These are phyloP conservation scores for Sophora flavescens DNA, from an alignment of 306 rosid species.

Conservation along the genomic window DNA sequence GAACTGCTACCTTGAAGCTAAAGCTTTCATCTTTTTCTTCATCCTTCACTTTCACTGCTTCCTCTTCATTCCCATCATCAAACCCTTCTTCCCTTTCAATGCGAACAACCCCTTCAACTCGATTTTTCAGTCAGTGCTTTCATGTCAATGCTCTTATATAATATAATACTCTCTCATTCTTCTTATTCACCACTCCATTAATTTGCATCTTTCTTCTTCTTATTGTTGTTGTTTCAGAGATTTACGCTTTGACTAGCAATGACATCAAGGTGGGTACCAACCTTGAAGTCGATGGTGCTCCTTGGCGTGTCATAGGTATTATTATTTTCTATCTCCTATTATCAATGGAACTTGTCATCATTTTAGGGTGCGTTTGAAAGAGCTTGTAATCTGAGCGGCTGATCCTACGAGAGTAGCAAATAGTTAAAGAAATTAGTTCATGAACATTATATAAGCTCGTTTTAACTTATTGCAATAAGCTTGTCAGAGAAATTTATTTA, in stretches of 20 bases:
- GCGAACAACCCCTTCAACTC: conserved; percentile 47
- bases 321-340: background rate
- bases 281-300: conserved; percentile 91
- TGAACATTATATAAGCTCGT: no score
- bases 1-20: conserved; percentile 54
- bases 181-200: background rate
- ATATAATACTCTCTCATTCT: background rate
- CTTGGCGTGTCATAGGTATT: conserved; percentile 85
- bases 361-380: background rate
- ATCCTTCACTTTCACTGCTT: conserved; percentile 42
- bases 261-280: conserved; percentile 90
- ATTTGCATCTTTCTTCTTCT: background rate
- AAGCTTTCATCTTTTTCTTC: conserved; percentile 59
- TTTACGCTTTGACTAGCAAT: conserved; percentile 83
- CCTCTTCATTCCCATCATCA: conserved; percentile 48
- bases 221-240: conserved; percentile 52
- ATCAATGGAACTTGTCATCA: background rate
- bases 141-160: background rate
- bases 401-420: no score
- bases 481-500: no score
- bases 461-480: no score
- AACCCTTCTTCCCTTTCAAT: conserved; percentile 54
- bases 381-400: no score
- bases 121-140: conserved; percentile 60
- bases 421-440: no score